Percentiles rank a stretch among this genome's conserved stretches.
Conservation (phyloP, 202 grass and related monocot genomes). For the Schoenoplectus triqueter region DNA sequence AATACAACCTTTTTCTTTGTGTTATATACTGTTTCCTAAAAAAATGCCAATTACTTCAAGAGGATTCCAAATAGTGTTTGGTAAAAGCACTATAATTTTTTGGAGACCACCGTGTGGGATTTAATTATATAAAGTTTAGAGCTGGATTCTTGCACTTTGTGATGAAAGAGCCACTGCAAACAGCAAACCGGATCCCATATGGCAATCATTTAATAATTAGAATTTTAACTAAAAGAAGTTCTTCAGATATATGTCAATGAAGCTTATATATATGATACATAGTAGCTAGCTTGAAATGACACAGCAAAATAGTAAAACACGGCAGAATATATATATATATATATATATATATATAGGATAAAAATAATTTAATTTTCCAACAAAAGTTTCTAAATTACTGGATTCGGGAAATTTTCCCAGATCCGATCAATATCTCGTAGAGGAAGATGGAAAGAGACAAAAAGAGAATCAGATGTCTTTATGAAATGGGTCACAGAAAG, state of each 20-base stretch:
- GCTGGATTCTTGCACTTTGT: slow-evolving; percentile 20
- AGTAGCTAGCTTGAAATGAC: too few relatives aligned
- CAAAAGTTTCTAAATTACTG: not conserved
- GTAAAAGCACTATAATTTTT: slow-evolving; percentile 16
- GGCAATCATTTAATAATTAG: not conserved
- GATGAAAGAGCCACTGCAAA: not conserved
- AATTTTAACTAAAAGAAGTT: too few relatives aligned
- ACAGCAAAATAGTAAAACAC: not conserved
- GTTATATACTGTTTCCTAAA: slow-evolving; percentile 28
- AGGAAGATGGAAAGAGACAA: slow-evolving; percentile 31
- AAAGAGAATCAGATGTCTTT: slow-evolving; percentile 34
- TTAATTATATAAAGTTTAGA: not conserved
- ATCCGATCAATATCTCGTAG: slow-evolving; percentile 20
- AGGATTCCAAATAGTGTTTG: not conserved
- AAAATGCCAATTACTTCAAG: slow-evolving; percentile 2
- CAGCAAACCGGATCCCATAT: not conserved
- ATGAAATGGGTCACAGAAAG: slow-evolving; percentile 13
- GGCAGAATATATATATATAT: not conserved
- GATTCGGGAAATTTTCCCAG: not conserved
- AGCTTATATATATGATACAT: too few relatives aligned
- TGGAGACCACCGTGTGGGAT: slow-evolving; percentile 10
- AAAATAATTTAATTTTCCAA: not conserved
- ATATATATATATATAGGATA: too few relatives aligned
- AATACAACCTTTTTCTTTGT: not conserved
- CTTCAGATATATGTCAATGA: too few relatives aligned